Evolutionary conservation across 2,329 filamentous ascomycete species (phyloP).

Genomic region (Cladosporium cucumerinum): DNA sequence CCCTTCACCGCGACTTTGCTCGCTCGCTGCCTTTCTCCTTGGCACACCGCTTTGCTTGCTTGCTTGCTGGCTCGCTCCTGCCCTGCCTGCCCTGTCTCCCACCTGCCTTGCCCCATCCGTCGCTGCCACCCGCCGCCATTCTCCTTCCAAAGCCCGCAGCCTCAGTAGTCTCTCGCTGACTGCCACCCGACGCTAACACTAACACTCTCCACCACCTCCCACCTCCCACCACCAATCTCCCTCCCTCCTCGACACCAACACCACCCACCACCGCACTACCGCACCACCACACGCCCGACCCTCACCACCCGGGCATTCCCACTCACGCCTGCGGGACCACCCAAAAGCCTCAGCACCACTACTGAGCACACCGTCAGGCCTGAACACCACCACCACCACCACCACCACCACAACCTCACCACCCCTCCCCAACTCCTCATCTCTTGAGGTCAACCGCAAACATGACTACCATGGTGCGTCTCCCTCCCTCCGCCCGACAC

Average conservation of each 20-base stretch:
- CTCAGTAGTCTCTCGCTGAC: not conserved
- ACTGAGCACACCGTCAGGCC: conserved; percentile 15
- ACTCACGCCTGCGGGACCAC: not conserved
- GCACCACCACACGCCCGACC: not conserved
- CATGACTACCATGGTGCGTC: conserved; percentile 63
- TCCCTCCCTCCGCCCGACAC: conserved; percentile 30
- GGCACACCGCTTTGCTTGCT: conserved; percentile 1
- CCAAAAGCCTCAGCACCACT: conserved; percentile 8
- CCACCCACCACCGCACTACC: not conserved
- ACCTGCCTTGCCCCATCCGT: not conserved
- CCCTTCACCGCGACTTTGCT: not conserved
- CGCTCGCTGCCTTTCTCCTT: not conserved
- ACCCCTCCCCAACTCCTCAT: conserved; percentile 22
- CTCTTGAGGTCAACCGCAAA: conserved; percentile 32
- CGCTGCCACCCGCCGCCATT: conserved; percentile 1
- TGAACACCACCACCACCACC: not conserved
- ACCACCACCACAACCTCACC: conserved; percentile 3
- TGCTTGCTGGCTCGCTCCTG: not conserved
- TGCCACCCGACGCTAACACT: not conserved
- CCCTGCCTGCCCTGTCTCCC: not conserved
- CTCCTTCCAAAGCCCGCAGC: conserved; percentile 13
- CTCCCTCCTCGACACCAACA: not conserved
- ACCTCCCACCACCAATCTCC: not conserved
- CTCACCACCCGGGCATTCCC: not conserved
- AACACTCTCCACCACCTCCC: not conserved